Base-by-base conservation (phyloP, 306 rosid genomes). In the Casuarina equisetifolia region DNA sequence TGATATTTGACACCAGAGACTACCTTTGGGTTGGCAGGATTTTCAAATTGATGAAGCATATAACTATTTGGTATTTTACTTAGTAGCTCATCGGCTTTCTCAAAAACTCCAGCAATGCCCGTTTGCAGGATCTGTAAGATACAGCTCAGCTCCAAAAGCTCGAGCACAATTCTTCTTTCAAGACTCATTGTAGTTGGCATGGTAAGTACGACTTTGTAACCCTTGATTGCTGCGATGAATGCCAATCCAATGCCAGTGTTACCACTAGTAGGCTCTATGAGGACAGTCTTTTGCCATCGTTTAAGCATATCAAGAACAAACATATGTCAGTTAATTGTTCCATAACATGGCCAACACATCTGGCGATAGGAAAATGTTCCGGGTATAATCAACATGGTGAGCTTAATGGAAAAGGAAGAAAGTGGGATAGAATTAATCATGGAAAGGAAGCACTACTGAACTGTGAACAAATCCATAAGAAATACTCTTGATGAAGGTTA, bases 241-340 rank as follows among this genome's bases (percentile, higher is more conserved):
- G 97, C 97, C 87, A 94, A 79, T 51, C 97, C 97, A 80, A 94
- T 91, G 74, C 98, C 98, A 0, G 97, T 94, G 80, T 92, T 94
- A 43, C 97, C 97, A 75, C 92, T 78, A 11, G 98, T 94, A 9
- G 82, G 58, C 92, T 94, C 98, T 74, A 94, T 78, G 36, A 92
- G 92, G 46, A 88, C 82, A 78, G 90, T 90, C 97, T 92, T 87
- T 64, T 15, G 59, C 71, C 49, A 78, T 78, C 6, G 49, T 55
- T 80, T 20, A 81, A 67, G 80, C 78, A 66, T 53, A n/a, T 46
- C 51, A 75, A 77, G 72, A 78, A 70, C 44, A 54, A 83, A 19
- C 64, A 52, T 50, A 17, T 36, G 66, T 76, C 51, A 78, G 75
- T 51, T 5, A 42, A 66, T 15, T 25, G 11, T 39, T 39, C 49